Percentiles rank a stretch among this genome's conserved stretches.
These are phyloP conservation scores for Hirsutella rhossiliensis DNA, from an alignment of 2,329 filamentous ascomycete genomes.

Conservation along the genomic window DNA sequence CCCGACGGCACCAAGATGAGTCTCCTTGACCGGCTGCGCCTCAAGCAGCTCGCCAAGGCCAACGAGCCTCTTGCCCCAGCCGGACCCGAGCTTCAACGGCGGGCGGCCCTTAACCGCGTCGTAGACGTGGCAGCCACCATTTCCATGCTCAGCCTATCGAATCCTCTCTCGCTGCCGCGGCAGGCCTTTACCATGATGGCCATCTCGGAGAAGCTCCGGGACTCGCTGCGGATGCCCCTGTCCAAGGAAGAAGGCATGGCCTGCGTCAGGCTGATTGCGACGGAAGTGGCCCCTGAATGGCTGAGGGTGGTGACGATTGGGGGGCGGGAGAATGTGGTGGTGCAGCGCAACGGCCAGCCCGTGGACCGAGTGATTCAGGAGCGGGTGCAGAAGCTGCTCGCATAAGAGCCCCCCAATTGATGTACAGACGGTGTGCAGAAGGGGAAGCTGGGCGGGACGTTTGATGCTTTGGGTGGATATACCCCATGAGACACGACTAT, in stretches of 20 bases:
- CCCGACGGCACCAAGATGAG: slow-evolving; percentile 43
- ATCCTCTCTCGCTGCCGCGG: slow-evolving; percentile 34
- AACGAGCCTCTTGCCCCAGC: slow-evolving; percentile 46
- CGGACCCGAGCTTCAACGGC: slow-evolving; percentile 44
- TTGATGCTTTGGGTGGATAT: too few relatives aligned
- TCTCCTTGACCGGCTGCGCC: slow-evolving; percentile 63
- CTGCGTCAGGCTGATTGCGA: slow-evolving; percentile 39
- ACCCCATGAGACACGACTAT: too few relatives aligned
- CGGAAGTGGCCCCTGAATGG: slow-evolving; percentile 46
- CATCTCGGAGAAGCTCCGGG: slow-evolving; percentile 52
- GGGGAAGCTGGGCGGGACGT: not conserved
- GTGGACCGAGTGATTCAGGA: slow-evolving; percentile 23
- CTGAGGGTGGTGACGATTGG: slow-evolving; percentile 37
- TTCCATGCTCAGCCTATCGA: slow-evolving; percentile 50
- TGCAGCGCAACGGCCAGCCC: slow-evolving; percentile 33
- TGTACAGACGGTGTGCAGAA: not conserved
- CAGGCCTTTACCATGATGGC: slow-evolving; percentile 54
- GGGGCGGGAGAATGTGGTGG: slow-evolving; percentile 43
- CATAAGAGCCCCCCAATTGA: slow-evolving; percentile 8
- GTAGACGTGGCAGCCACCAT: slow-evolving; percentile 58
- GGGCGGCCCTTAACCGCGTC: slow-evolving; percentile 53
- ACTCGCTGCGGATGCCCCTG: slow-evolving; percentile 49
- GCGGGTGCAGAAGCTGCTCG: slow-evolving; percentile 22
- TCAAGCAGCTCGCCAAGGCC: slow-evolving; percentile 50
- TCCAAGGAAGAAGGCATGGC: slow-evolving; percentile 37